phyloP scores from a whole-genome alignment of 768 basidiomycete genomes.

The Amanita inopinata region DNA sequence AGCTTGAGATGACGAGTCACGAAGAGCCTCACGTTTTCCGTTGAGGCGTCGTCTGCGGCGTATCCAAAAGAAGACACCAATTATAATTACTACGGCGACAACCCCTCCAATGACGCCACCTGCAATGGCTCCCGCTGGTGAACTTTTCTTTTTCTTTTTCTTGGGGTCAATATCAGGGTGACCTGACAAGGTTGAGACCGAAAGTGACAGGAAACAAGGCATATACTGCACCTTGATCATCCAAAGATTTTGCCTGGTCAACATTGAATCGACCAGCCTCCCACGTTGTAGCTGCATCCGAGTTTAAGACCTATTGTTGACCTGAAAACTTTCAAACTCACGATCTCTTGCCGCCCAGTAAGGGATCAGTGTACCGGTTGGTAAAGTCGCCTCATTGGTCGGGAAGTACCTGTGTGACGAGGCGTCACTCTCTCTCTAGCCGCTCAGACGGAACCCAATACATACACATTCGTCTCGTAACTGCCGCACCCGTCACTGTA shows the following conservation, averaged over 20 bases:
- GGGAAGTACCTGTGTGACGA: not conserved
- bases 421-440: not conserved
- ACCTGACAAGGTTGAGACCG: not conserved
- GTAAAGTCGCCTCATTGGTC: not conserved
- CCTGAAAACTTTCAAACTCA: not conserved
- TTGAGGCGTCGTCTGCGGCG: conserved; percentile 1
- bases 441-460: not conserved
- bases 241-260: not conserved
- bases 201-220: not conserved
- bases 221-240: not conserved
- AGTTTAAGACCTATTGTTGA: too few relatives aligned
- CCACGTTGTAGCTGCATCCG: conserved; percentile 4
- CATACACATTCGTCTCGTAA: not conserved
- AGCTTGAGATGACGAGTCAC: not conserved
- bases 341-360: conserved; percentile 7
- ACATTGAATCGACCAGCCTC: not conserved
- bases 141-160: not conserved
- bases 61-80: not conserved
- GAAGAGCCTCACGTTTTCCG: not conserved
- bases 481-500: not conserved
- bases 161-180: conserved; percentile 1
- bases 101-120: conserved; percentile 5
- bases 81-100: not conserved
- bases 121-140: conserved; percentile 2
- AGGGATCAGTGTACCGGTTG: conserved; percentile 1